These are phyloP conservation scores for Selaginella tamariscina DNA, from an alignment of 75 land plant species.

Conservation along the genomic window DNA sequence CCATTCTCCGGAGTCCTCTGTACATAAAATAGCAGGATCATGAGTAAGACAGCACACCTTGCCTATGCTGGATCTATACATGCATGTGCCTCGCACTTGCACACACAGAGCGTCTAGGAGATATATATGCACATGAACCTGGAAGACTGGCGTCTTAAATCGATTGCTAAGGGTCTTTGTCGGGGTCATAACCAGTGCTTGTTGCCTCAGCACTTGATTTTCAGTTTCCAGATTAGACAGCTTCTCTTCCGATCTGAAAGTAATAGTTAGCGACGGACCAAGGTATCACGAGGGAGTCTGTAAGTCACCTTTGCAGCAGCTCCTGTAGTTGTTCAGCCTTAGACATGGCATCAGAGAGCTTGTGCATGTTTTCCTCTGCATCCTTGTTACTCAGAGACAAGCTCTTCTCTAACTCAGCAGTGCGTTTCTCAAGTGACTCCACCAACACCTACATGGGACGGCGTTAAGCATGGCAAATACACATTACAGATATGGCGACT, in stretches of 20 bases:
- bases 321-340: slow-evolving; percentile 61
- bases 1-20: slow-evolving; percentile 41
- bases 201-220: slow-evolving; percentile 78
- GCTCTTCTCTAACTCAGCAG: slow-evolving; percentile 69
- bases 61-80: no score
- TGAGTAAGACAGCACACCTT: no score
- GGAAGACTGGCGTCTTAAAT: slow-evolving; percentile 27
- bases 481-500: background rate
- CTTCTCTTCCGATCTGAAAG: slow-evolving; percentile 70
- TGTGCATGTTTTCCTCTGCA: slow-evolving; percentile 68
- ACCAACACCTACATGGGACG: slow-evolving; percentile 36
- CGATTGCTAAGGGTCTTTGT: slow-evolving; percentile 34
- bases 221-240: slow-evolving; percentile 67
- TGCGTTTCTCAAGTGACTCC: slow-evolving; percentile 56
- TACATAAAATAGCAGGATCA: no score
- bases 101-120: background rate
- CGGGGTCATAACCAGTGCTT: slow-evolving; percentile 46
- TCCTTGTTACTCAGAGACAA: slow-evolving; percentile 48
- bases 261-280: background rate
- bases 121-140: slow-evolving; percentile 28
- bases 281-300: background rate
- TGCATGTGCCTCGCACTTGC: background rate
- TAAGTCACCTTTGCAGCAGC: slow-evolving; percentile 59
- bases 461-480: background rate
- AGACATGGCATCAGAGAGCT: slow-evolving; percentile 57